phyloP scores from a whole-genome alignment of 352 stramenopile species.

The Phytophthora melonis region DNA sequence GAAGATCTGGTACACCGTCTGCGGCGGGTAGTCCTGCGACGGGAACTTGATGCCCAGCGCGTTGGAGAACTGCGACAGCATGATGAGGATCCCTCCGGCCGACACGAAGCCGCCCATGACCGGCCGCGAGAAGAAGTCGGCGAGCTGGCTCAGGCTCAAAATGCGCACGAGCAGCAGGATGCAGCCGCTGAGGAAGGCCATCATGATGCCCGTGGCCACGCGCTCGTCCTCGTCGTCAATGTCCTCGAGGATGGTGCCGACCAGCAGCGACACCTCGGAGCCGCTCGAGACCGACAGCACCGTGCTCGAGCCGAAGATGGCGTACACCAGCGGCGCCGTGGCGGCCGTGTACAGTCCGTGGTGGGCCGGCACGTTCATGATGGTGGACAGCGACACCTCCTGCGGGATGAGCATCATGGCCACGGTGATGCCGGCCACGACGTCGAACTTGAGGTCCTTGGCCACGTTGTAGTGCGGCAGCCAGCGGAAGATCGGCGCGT shows the following conservation, averaged over 20 bases:
- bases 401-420: conserved; percentile 92
- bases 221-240: conserved; percentile 52
- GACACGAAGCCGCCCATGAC: conserved; percentile 93
- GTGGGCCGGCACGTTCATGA: conserved; percentile 86
- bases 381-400: conserved; percentile 88
- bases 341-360: conserved; percentile 92
- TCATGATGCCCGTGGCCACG: conserved; percentile 57
- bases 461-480: conserved; percentile 58
- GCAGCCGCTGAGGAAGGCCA: conserved; percentile 84
- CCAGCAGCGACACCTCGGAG: conserved; percentile 65
- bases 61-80: conserved; percentile 87
- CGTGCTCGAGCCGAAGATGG: conserved; percentile 81
- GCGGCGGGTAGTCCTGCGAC: conserved; percentile 55
- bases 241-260: conserved; percentile 62
- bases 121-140: conserved; percentile 90
- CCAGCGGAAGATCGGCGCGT: conserved; percentile 62
- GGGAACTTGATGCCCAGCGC: conserved; percentile 80
- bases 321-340: conserved; percentile 86
- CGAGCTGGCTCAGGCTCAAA: conserved; percentile 83
- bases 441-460: conserved; percentile 64
- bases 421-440: conserved; percentile 62
- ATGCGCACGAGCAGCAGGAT: conserved; percentile 84
- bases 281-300: conserved; percentile 87
- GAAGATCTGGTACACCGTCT: conserved; percentile 74
- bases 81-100: conserved; percentile 90